Conservation (phyloP, 1,284 basidiomycete species). For the Thecaphora frezii region DNA sequence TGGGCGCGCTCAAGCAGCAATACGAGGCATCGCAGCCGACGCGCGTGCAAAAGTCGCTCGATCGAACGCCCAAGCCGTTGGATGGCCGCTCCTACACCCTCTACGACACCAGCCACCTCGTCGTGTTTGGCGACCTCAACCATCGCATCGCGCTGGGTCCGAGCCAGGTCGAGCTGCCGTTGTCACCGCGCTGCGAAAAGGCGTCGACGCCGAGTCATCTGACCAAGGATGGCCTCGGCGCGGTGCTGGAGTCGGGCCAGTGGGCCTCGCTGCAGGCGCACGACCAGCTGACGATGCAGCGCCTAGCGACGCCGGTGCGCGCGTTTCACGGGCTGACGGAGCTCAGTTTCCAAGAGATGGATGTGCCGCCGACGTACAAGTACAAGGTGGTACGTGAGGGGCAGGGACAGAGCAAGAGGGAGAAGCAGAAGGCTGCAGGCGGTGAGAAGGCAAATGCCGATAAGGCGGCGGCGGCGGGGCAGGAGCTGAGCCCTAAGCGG, state of each 20-base stretch:
- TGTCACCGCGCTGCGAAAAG: too few relatives aligned
- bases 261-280: conserved; percentile 42
- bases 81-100: conserved; percentile 44
- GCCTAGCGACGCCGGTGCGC: conserved; percentile 19
- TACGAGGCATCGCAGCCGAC: conserved; percentile 62
- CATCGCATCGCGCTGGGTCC: conserved; percentile 53
- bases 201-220: conserved; percentile 8
- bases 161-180: conserved; percentile 13
- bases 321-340: conserved; percentile 52
- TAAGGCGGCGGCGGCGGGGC: neutral
- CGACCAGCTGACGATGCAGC: conserved; percentile 50
- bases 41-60: conserved; percentile 70
- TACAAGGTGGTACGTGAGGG: conserved; percentile 34
- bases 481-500: conserved; percentile 67
- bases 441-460: neutral
- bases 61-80: conserved; percentile 59
- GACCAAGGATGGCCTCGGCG: conserved; percentile 22
- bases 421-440: conserved; percentile 28
- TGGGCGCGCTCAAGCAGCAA: conserved; percentile 57
- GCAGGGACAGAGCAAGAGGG: conserved; percentile 10
- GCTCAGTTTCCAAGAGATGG: conserved; percentile 26
- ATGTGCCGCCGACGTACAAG: conserved; percentile 56
- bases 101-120: conserved; percentile 57
- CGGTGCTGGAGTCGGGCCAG: conserved; percentile 31
- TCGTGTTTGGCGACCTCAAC: conserved; percentile 59